These are phyloP conservation scores for Zopfia rhizophila DNA, from an alignment of 2,329 filamentous ascomycete species.

Conservation along the genomic window DNA sequence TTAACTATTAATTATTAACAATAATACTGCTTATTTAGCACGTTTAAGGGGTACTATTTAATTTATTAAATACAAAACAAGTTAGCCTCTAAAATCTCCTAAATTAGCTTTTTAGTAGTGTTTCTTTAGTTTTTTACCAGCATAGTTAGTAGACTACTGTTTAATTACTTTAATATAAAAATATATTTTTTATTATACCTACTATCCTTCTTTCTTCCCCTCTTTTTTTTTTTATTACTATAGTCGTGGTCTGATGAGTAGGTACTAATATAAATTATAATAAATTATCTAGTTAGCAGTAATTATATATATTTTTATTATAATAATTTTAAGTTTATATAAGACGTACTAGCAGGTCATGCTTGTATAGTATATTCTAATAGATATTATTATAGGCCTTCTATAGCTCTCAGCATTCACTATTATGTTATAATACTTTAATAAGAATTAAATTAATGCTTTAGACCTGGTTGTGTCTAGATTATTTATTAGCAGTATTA, in stretches of 20 bases:
- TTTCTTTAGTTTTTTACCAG: constrained; percentile 64
- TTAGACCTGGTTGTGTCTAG: constrained; percentile 62
- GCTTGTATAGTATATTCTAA: constrained; percentile 64
- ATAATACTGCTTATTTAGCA: constrained; percentile 54
- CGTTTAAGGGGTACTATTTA: constrained; percentile 58
- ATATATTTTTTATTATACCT: constrained; percentile 32
- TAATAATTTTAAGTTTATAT: constrained; percentile 72
- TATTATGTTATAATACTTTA: constrained; percentile 60
- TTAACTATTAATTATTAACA: too few species aligned
- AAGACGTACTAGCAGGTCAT: constrained; percentile 66
- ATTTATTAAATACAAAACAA: constrained; percentile 48
- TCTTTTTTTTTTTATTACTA: background rate
- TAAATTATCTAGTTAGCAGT: constrained; percentile 63
- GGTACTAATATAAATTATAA: constrained; percentile 60
- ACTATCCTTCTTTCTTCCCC: too few species aligned
- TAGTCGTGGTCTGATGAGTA: constrained; percentile 1
- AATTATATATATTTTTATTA: constrained; percentile 66
- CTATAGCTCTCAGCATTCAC: constrained; percentile 61
- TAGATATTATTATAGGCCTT: constrained; percentile 61
- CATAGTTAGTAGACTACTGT: constrained; percentile 68
- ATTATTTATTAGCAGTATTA: constrained; percentile 64
- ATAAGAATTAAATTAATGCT: constrained; percentile 59
- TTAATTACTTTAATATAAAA: constrained; percentile 62
- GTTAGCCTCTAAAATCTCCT: constrained; percentile 51
- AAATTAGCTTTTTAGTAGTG: constrained; percentile 54